These are phyloP conservation scores for Leptodontidium sp. DNA, from an alignment of 2,329 filamentous ascomycete genomes.

Conservation along the genomic window DNA sequence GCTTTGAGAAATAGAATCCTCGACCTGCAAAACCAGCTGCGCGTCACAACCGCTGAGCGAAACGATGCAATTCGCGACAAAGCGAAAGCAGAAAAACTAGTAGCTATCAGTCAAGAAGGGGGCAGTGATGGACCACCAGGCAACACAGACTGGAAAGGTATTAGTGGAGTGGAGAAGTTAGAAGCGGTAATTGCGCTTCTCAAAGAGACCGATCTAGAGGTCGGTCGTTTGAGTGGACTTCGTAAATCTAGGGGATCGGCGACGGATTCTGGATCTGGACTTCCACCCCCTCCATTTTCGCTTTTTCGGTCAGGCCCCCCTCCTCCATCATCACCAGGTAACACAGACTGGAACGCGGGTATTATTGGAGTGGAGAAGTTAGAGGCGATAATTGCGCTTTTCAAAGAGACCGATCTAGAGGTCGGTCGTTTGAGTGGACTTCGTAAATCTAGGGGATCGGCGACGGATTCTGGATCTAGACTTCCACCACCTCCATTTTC, in stretches of 20 bases:
- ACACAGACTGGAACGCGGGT: not conserved
- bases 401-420: not conserved
- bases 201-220: not conserved
- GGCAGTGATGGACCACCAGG: not conserved
- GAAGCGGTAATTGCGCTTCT: not conserved
- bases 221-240: not conserved
- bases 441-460: not conserved
- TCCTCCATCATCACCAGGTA: not conserved
- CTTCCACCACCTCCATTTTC: not conserved
- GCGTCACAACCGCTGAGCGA: not conserved
- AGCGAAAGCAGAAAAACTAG: not conserved
- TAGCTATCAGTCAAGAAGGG: not conserved
- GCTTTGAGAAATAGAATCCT: not conserved
- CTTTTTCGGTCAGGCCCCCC: not conserved
- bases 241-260: not conserved
- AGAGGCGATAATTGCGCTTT: not conserved
- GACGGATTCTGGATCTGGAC: not conserved
- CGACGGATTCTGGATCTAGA: not conserved
- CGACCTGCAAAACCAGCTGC: not conserved
- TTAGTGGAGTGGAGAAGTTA: not conserved
- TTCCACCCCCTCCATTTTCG: not conserved
- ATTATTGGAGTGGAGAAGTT: not conserved
- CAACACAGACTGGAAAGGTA: not conserved
- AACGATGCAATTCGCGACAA: not conserved
- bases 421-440: not conserved